These are phyloP conservation scores for Papiliotrema nemorosa DNA, from an alignment of 1,284 basidiomycete species.

Conservation along the genomic window DNA sequence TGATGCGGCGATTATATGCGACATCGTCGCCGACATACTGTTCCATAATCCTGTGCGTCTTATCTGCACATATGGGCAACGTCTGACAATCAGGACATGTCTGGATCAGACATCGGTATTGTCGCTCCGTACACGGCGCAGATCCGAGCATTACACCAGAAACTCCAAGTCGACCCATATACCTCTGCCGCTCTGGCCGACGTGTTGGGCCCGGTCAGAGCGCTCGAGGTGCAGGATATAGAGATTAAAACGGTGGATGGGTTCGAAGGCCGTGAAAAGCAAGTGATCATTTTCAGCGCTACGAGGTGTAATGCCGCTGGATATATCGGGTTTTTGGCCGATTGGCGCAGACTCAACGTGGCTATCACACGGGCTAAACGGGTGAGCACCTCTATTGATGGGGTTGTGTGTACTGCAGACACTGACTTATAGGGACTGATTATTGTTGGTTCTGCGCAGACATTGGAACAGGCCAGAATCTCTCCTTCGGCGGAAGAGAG, in stretches of 20 bases:
- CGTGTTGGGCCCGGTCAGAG: conserved; percentile 62
- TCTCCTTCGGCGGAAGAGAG: conserved; percentile 17
- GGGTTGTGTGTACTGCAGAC: not conserved
- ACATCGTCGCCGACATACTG: conserved; percentile 72
- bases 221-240: conserved; percentile 61
- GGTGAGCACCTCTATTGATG: conserved; percentile 48
- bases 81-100: conserved; percentile 54
- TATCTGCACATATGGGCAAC: not conserved
- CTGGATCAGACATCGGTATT: conserved; percentile 73
- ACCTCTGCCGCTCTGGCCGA: conserved; percentile 55
- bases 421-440: conserved; percentile 54
- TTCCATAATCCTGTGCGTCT: conserved; percentile 63
- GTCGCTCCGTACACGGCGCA: conserved; percentile 85
- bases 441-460: conserved; percentile 71
- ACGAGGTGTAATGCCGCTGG: conserved; percentile 72
- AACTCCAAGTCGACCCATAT: conserved; percentile 57
- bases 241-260: conserved; percentile 89
- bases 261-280: conserved; percentile 90
- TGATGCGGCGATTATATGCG: conserved; percentile 72
- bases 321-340: conserved; percentile 84
- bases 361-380: conserved; percentile 80
- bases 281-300: conserved; percentile 84
- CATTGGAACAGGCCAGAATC: conserved; percentile 53
- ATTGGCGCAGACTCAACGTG: conserved; percentile 79
- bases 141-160: conserved; percentile 63